A percentile compares a stretch with the other conserved stretches of the same genome.
Conservation (phyloP, 2,329 filamentous ascomycete species). For the Lecanosticta acicola region DNA sequence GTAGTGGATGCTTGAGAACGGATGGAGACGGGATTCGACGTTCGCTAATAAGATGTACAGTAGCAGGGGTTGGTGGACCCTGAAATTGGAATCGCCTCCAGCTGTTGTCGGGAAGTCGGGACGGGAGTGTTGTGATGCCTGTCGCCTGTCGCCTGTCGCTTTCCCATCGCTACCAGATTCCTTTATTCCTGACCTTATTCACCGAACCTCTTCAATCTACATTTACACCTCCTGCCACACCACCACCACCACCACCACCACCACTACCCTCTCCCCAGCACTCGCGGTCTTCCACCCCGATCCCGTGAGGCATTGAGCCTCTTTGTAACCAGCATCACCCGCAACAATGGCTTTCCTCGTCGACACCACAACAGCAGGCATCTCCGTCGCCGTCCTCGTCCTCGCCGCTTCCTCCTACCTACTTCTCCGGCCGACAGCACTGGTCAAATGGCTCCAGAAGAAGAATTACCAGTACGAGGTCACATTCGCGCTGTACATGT, state of each 20-base stretch:
- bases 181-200: too few relatives aligned
- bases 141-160: too few relatives aligned
- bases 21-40: too few relatives aligned
- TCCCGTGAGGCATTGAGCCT: background rate
- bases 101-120: too few relatives aligned
- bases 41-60: too few relatives aligned
- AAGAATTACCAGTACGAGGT: constrained; percentile 99
- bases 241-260: background rate
- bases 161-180: too few relatives aligned
- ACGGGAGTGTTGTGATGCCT: too few relatives aligned
- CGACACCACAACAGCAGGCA: constrained; percentile 18
- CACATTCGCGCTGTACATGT: constrained; percentile 94
- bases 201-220: too few relatives aligned
- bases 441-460: constrained; percentile 81
- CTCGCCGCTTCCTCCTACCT: constrained; percentile 33
- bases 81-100: too few relatives aligned
- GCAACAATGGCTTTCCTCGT: constrained; percentile 15
- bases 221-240: too few relatives aligned
- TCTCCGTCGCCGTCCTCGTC: constrained; percentile 64
- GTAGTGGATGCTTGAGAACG: too few relatives aligned
- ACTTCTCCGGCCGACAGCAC: constrained; percentile 45
- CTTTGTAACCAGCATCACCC: background rate
- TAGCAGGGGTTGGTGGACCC: too few relatives aligned
- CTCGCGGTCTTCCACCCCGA: background rate
- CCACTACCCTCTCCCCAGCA: background rate